phyloP scores from a whole-genome alignment of 164 flowering plant genomes.

The Magnolia changhungtana region DNA sequence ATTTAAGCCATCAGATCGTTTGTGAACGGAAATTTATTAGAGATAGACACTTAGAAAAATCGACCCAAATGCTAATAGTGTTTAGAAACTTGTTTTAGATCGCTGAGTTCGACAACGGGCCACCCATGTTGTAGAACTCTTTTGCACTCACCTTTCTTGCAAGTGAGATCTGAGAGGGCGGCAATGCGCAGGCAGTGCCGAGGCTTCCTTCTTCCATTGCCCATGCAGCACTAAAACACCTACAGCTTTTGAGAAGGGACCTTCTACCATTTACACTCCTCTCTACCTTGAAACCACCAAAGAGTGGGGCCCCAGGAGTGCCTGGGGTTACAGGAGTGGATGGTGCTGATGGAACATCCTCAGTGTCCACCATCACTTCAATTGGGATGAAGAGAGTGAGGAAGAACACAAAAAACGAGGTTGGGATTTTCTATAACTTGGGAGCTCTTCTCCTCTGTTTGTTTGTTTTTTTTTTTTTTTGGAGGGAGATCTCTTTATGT shows the following conservation, averaged over 20 bases:
- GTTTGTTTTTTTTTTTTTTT: background rate
- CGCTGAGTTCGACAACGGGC: background rate
- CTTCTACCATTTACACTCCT: conserved; percentile 20
- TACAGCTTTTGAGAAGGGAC: conserved; percentile 47
- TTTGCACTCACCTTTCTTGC: conserved; percentile 48
- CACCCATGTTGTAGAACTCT: background rate
- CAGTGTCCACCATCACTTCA: conserved; percentile 30
- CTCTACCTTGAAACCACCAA: conserved; percentile 40
- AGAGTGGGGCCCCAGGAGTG: conserved; percentile 65
- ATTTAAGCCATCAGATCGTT: too few relatives aligned
- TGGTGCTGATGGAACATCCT: conserved; percentile 43
- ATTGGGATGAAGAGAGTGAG: background rate
- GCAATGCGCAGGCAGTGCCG: conserved; percentile 40
- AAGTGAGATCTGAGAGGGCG: conserved; percentile 47
- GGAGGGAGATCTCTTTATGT: conserved; percentile 1
- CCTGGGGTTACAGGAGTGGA: conserved; percentile 61
- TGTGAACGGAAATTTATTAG: too few relatives aligned
- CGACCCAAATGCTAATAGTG: too few relatives aligned
- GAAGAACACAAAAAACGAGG: background rate
- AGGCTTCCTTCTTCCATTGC: conserved; percentile 48
- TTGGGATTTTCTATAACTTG: background rate
- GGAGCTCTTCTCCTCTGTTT: background rate
- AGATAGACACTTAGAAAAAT: too few relatives aligned
- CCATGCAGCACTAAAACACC: conserved; percentile 55
- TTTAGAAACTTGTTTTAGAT: background rate